A percentile compares a stretch with the other conserved stretches of the same genome.
Conservation (phyloP, 1,284 basidiomycete genomes). For the Leccinum pachyderme region DNA sequence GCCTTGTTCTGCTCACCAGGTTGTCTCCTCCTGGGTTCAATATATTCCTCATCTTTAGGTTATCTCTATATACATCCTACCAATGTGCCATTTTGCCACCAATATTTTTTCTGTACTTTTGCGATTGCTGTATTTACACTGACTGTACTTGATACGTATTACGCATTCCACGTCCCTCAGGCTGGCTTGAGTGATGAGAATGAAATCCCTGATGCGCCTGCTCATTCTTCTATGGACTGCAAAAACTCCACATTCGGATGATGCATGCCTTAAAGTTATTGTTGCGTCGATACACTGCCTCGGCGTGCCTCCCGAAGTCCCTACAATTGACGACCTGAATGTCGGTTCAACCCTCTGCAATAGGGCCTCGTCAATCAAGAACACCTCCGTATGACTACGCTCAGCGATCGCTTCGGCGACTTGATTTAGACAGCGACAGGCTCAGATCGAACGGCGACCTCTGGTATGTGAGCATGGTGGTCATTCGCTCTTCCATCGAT, state of each 20-base stretch:
- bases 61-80: too few relatives aligned
- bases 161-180: too few relatives aligned
- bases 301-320: not conserved
- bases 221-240: too few relatives aligned
- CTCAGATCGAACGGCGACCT: constrained; percentile 86
- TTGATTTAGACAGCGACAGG: constrained; percentile 86
- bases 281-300: not conserved
- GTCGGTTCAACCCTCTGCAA: constrained; percentile 61
- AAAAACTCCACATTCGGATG: too few relatives aligned
- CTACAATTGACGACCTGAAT: constrained; percentile 19
- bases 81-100: too few relatives aligned
- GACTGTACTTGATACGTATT: too few relatives aligned
- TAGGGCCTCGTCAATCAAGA: constrained; percentile 33
- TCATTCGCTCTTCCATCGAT: too few relatives aligned
- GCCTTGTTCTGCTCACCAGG: not conserved
- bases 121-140: too few relatives aligned
- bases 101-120: too few relatives aligned
- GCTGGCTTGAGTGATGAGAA: too few relatives aligned
- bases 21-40: not conserved
- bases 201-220: too few relatives aligned
- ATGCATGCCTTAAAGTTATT: too few relatives aligned
- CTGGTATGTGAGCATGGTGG: constrained; percentile 33
- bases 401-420: constrained; percentile 82
- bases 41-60: not conserved
- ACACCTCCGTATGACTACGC: constrained; percentile 55